Base-by-base conservation (phyloP, 2,329 filamentous ascomycete species). In the Cladophialophora immunda region DNA sequence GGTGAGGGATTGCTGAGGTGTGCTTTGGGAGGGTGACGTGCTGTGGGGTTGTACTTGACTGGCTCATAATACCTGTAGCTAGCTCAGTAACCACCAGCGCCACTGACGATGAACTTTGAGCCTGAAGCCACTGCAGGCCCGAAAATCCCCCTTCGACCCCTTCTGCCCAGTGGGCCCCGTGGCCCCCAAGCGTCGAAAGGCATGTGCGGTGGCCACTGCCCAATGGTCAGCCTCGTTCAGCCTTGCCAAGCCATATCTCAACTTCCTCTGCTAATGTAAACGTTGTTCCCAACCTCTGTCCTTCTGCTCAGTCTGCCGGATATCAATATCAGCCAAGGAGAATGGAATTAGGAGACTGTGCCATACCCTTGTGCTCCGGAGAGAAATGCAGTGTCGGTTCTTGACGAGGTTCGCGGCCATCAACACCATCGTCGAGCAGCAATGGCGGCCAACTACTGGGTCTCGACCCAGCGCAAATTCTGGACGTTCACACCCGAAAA, bases 371-470 rank as follows among this genome's bases (percentile, higher is more conserved):
- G 3, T 25, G 45, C 22, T 27, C 11, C 22, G 19, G 15, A 27
- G 15, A 25, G 19, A 5, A 13, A 5, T 19, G 19, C 45, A 25
- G 45, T 25, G 22, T 25, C 8, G 45, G 9, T 25, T 15, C 22
- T 27, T 50, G 19, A 50, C 11, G 45, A 15, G 22, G 22, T 25
- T 25, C 19, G 22, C 27, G 45, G 19, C 45, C 9, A 25, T 50
- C 45, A 27, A 50, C 45, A 27, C 45, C 38, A 17, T 17, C 7
- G 2, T 38, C 30, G 4, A 54, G 27, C 22, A 61, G 13, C 32
- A 97, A 97, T 97, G 94, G 92, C 94, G 36, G 92, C 94, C 76
- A 97, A 94, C 80, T 99, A 94, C 82, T 99, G 94, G 94, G 91
- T 93, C 71, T 98, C 95, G 63, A 95, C 93, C 29, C 95, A 99